Conservation (phyloP, 1,139 yeast species). For the Geotrichum reessii region DNA sequence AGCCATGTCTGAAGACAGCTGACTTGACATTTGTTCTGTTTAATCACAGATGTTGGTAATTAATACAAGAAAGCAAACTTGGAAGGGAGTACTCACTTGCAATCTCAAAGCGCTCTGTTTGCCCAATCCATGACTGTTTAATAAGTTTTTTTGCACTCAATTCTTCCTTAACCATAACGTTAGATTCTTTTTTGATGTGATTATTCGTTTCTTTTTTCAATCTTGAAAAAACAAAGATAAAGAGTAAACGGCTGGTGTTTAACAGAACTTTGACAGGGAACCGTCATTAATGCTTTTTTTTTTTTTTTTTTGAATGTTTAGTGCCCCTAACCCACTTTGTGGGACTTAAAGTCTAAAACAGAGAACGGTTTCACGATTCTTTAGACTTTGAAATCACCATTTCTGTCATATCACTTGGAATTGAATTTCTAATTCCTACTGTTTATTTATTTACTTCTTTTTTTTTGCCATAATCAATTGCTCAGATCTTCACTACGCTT, state of each 20-base stretch:
- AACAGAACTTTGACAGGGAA: neutral
- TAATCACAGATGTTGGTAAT: neutral
- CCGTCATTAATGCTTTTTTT: neutral
- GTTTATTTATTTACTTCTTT: no score
- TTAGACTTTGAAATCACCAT: no score
- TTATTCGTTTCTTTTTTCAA: neutral
- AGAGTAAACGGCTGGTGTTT: neutral
- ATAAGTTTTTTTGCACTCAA: slow-evolving; percentile 28
- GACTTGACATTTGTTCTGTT: slow-evolving; percentile 17
- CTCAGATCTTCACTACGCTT: neutral
- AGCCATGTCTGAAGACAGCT: slow-evolving; percentile 17
- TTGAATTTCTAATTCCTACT: no score
- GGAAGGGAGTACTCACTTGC: slow-evolving; percentile 19
- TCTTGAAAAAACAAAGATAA: no score
- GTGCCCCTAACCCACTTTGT: neutral
- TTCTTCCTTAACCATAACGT: slow-evolving; percentile 23
- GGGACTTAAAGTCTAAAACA: no score
- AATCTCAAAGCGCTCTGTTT: slow-evolving; percentile 27
- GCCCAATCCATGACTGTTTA: slow-evolving; percentile 34
- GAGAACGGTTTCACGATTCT: slow-evolving; percentile 11
- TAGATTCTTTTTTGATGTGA: neutral
- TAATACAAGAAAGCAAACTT: neutral
- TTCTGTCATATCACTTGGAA: no score
- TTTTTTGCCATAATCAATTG: neutral
- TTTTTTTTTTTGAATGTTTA: neutral